These are phyloP conservation scores for Phlebiopsis gigantea DNA, from an alignment of 768 basidiomycete genomes.

Conservation along the genomic window DNA sequence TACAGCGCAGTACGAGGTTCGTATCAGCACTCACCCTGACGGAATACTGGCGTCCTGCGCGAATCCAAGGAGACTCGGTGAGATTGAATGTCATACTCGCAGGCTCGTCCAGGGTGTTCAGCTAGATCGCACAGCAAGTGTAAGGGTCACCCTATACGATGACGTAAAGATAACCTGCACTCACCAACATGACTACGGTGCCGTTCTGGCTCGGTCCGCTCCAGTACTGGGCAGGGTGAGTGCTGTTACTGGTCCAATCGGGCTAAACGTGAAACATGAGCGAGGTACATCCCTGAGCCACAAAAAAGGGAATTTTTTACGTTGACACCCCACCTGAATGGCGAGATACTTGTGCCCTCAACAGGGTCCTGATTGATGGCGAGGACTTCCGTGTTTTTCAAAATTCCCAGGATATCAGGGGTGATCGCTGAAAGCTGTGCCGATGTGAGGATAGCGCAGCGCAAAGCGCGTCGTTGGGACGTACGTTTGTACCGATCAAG, in stretches of 20 bases:
- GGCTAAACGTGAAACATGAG: slow-evolving; percentile 19
- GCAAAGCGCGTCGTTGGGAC: background rate
- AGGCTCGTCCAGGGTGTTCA: slow-evolving; percentile 54
- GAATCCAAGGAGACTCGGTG: slow-evolving; percentile 67
- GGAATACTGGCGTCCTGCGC: slow-evolving; percentile 60
- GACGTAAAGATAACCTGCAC: slow-evolving; percentile 6
- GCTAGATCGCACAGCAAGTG: slow-evolving; percentile 27
- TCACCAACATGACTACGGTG: slow-evolving; percentile 61
- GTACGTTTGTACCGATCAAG: slow-evolving; percentile 46
- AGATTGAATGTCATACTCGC: slow-evolving; percentile 57
- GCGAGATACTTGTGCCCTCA: slow-evolving; percentile 54
- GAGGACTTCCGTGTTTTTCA: slow-evolving; percentile 59
- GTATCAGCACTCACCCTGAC: slow-evolving; percentile 43
- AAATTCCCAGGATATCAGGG: slow-evolving; percentile 45
- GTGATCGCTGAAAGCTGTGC: slow-evolving; percentile 46
- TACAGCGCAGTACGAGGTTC: background rate
- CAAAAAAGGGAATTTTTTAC: slow-evolving; percentile 29
- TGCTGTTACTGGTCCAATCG: slow-evolving; percentile 33
- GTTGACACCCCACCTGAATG: slow-evolving; percentile 66
- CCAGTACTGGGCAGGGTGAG: slow-evolving; percentile 68
- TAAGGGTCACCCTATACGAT: background rate
- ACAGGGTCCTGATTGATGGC: slow-evolving; percentile 68
- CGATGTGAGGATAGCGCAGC: background rate
- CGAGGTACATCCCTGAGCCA: background rate
- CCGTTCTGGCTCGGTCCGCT: slow-evolving; percentile 62